Evolutionary conservation across 768 basidiomycete species (phyloP).

Genomic region (Rhizopogon salebrosus): DNA sequence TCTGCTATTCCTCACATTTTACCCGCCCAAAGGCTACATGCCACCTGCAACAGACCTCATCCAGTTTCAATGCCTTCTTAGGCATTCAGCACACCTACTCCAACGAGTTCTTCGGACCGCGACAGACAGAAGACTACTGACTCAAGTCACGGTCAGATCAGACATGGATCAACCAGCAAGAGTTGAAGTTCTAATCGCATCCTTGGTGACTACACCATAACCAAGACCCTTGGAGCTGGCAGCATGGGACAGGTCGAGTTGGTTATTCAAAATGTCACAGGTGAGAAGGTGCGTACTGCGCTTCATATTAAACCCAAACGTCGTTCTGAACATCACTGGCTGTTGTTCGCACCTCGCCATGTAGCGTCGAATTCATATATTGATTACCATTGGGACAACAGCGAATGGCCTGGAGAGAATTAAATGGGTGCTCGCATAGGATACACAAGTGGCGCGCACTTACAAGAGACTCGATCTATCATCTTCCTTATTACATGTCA

Average conservation of each 20-base stretch:
- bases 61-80: constrained; percentile 78
- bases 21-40: constrained; percentile 19
- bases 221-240: constrained; percentile 95
- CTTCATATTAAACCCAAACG: background rate
- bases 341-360: constrained; percentile 72
- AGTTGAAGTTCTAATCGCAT: constrained; percentile 42
- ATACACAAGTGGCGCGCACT: too few relatives aligned
- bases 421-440: too few relatives aligned
- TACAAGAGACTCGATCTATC: too few relatives aligned
- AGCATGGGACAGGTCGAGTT: constrained; percentile 99
- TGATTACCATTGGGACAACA: too few relatives aligned
- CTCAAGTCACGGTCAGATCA: constrained; percentile 23
- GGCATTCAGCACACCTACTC: constrained; percentile 31
- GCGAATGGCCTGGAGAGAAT: too few relatives aligned
- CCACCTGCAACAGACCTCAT: constrained; percentile 37
- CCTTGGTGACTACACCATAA: constrained; percentile 91
- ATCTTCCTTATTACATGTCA: too few relatives aligned
- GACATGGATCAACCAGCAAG: constrained; percentile 28
- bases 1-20: constrained; percentile 29
- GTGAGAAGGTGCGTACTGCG: constrained; percentile 74
- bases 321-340: background rate
- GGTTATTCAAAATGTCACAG: constrained; percentile 80
- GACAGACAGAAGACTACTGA: constrained; percentile 24
- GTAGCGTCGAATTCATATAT: too few relatives aligned
- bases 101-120: constrained; percentile 27